phyloP scores from a whole-genome alignment of 148 eudicot genomes.

The Rhododendron simsii region DNA sequence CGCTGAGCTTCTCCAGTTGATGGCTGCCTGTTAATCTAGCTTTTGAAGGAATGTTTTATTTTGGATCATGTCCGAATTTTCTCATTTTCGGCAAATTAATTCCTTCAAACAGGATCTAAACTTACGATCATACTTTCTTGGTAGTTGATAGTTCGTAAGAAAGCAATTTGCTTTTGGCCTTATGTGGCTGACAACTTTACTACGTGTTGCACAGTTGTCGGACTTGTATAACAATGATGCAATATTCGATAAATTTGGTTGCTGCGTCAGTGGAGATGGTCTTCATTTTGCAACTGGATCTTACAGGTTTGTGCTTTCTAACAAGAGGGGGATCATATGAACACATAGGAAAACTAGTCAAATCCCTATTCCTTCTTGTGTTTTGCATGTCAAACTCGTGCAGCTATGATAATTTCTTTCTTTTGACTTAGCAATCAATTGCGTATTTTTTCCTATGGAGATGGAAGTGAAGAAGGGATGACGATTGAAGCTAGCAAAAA shows the following conservation, averaged over 20 bases:
- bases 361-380: not conserved
- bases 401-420: slow-evolving; percentile 8
- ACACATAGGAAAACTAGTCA: not conserved
- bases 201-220: slow-evolving; percentile 23
- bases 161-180: not conserved
- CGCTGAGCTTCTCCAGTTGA: not conserved
- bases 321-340: slow-evolving; percentile 5
- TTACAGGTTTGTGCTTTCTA: slow-evolving; percentile 34
- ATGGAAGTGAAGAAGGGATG: slow-evolving; percentile 31
- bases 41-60: not conserved
- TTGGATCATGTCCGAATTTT: not conserved
- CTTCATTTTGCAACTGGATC: slow-evolving; percentile 51
- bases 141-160: not conserved
- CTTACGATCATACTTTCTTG: not conserved
- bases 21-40: not conserved
- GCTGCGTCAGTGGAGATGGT: slow-evolving; percentile 50
- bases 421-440: slow-evolving; percentile 33
- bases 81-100: not conserved
- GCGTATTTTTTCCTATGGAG: slow-evolving; percentile 28
- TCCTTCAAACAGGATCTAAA: not conserved
- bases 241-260: slow-evolving; percentile 50
- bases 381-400: slow-evolving; percentile 6
- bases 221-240: slow-evolving; percentile 48
- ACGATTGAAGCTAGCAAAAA: slow-evolving; percentile 36
- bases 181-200: not conserved